Conservation (phyloP, 2,329 filamentous ascomycete genomes). For the Mycosphaerella arachidis region DNA sequence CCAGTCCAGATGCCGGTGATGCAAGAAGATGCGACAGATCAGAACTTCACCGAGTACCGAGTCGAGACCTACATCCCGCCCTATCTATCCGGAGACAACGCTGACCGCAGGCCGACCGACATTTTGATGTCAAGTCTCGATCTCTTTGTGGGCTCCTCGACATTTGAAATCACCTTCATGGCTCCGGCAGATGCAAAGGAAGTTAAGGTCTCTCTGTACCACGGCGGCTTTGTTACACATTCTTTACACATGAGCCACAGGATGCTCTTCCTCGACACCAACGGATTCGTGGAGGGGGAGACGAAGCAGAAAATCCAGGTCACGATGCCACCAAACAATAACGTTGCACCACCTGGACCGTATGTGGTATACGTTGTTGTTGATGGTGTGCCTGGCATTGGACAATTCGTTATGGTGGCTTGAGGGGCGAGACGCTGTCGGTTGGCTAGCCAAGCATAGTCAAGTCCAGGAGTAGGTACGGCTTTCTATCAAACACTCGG, state of each 20-base stretch:
- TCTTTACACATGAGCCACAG: conserved; percentile 59
- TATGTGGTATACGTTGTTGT: conserved; percentile 57
- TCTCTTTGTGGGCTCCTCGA: conserved; percentile 42
- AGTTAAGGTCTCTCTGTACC: conserved; percentile 51
- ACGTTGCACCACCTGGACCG: conserved; percentile 54
- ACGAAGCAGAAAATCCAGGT: conserved; percentile 46
- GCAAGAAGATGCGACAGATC: conserved; percentile 33
- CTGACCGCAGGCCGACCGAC: conserved; percentile 45
- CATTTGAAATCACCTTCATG: conserved; percentile 48
- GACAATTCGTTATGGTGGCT: conserved; percentile 47
- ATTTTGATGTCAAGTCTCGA: conserved; percentile 44
- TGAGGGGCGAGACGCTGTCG: not conserved
- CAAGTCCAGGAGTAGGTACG: no score
- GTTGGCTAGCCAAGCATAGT: no score
- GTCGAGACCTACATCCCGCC: conserved; percentile 60
- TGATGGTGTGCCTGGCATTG: conserved; percentile 52
- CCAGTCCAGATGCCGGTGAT: conserved; percentile 56
- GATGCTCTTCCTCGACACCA: conserved; percentile 51
- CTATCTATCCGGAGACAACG: conserved; percentile 53
- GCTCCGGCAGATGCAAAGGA: conserved; percentile 40
- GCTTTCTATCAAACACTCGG: no score
- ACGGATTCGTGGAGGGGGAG: conserved; percentile 43
- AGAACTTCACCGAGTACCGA: conserved; percentile 57
- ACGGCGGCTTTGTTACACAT: conserved; percentile 59
- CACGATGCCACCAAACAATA: conserved; percentile 50